These are phyloP conservation scores for Acanthamoeba royreba DNA, from an alignment of 208 protist genomes.

Conservation along the genomic window DNA sequence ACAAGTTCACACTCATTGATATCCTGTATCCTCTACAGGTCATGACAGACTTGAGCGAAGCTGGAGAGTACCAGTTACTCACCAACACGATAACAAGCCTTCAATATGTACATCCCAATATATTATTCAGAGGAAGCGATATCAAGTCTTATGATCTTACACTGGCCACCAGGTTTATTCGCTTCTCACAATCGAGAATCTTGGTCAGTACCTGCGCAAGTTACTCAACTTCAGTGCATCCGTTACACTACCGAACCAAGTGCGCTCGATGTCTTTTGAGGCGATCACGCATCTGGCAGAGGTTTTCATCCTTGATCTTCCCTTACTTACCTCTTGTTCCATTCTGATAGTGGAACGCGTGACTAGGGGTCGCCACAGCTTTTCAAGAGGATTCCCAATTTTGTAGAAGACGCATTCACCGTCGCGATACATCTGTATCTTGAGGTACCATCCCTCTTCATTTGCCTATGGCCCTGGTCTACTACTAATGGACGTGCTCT, in stretches of 20 bases:
- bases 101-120: background rate
- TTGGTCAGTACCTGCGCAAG: background rate
- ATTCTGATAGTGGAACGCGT: background rate
- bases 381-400: background rate
- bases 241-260: background rate
- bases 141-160: background rate
- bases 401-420: background rate
- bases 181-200: background rate
- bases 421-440: background rate
- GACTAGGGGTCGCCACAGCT: background rate
- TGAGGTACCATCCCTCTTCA: background rate
- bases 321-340: background rate
- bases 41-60: background rate
- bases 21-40: background rate
- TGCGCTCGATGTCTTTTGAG: background rate
- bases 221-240: background rate
- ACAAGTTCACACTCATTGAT: background rate
- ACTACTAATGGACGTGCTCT: background rate
- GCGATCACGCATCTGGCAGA: background rate
- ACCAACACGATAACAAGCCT: background rate
- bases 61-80: background rate
- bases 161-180: background rate
- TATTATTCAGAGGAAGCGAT: too few relatives aligned
- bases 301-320: background rate
- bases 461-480: background rate